Percentiles rank a stretch among this genome's conserved stretches.
Evolutionary conservation across 306 rosid species (phyloP).

Genomic region (Aeschynomene evenia): DNA sequence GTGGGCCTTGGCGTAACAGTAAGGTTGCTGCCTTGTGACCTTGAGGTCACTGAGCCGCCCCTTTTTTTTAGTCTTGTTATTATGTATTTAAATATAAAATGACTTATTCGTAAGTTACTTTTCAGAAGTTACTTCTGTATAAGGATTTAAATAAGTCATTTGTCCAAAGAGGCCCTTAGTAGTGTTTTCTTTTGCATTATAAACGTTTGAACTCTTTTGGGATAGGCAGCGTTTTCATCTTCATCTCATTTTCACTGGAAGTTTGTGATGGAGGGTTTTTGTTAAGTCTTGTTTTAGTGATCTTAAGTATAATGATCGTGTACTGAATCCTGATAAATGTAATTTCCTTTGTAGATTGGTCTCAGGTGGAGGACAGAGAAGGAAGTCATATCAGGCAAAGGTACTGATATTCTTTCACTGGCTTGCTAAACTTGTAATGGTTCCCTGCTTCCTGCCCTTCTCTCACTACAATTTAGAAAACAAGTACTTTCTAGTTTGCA

Average conservation of each 20-base stretch:
- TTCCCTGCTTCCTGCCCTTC: conserved; percentile 12
- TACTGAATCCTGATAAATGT: conserved; percentile 34
- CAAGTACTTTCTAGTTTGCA: conserved; percentile 7
- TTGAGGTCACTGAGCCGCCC: too few species aligned
- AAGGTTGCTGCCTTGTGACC: too few species aligned
- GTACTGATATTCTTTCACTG: conserved; percentile 44
- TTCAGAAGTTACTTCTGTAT: too few species aligned
- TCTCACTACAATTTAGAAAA: conserved; percentile 9
- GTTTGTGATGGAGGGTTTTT: not conserved
- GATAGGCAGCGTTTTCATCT: not conserved
- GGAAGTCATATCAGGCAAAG: conserved; percentile 91
- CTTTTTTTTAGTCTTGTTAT: too few species aligned
- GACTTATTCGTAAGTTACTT: too few species aligned
- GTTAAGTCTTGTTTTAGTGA: not conserved
- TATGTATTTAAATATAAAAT: too few species aligned
- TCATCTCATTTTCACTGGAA: conserved; percentile 13
- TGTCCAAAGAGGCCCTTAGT: too few species aligned
- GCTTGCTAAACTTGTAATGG: conserved; percentile 14
- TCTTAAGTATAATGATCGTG: not conserved
- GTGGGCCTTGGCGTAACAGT: too few species aligned
- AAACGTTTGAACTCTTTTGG: not conserved
- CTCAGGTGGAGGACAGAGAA: conserved; percentile 95
- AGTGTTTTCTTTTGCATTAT: conserved; percentile 2
- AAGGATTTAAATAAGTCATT: too few species aligned
- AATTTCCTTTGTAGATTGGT: conserved; percentile 64